Evolutionary conservation across 768 basidiomycete genomes (phyloP).

Genomic region (Boletus patriciae): DNA sequence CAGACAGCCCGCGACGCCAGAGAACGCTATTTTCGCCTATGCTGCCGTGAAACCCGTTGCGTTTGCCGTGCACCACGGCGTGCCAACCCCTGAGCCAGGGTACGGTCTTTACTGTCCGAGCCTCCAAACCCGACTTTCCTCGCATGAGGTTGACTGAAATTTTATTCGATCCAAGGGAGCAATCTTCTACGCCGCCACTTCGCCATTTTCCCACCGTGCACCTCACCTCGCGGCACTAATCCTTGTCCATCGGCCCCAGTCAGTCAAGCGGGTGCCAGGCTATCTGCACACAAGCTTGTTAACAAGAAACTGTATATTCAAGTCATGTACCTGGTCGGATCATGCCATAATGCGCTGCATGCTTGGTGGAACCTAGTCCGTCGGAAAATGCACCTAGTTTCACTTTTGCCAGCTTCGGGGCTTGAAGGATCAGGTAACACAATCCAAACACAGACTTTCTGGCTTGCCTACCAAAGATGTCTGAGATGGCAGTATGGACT

Average conservation of each 20-base stretch:
- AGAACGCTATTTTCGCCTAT: neutral
- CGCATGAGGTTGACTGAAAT: slow-evolving; percentile 14
- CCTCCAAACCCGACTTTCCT: neutral
- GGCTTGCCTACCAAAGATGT: neutral
- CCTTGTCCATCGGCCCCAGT: neutral
- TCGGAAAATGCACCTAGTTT: slow-evolving; percentile 33
- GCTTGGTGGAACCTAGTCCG: slow-evolving; percentile 27
- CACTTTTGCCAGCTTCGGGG: slow-evolving; percentile 33
- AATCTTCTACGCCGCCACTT: slow-evolving; percentile 14
- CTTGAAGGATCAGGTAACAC: slow-evolving; percentile 40
- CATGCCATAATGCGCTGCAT: slow-evolving; percentile 29
- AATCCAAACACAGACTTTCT: slow-evolving; percentile 18
- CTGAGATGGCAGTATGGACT: slow-evolving; percentile 13
- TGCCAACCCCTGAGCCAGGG: neutral
- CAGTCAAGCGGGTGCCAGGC: slow-evolving; percentile 29
- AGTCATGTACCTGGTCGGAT: slow-evolving; percentile 15
- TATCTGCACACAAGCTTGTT: neutral
- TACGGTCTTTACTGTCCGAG: slow-evolving; percentile 10
- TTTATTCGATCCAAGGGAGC: slow-evolving; percentile 33
- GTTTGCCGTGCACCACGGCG: neutral
- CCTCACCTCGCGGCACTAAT: too few species aligned
- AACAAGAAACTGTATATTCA: neutral
- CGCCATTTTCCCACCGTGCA: slow-evolving; percentile 23
- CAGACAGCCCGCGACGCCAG: neutral
- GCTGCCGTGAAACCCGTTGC: slow-evolving; percentile 29